Base-by-base conservation (phyloP, 257 asterid species). In the Primulina tabacum region DNA sequence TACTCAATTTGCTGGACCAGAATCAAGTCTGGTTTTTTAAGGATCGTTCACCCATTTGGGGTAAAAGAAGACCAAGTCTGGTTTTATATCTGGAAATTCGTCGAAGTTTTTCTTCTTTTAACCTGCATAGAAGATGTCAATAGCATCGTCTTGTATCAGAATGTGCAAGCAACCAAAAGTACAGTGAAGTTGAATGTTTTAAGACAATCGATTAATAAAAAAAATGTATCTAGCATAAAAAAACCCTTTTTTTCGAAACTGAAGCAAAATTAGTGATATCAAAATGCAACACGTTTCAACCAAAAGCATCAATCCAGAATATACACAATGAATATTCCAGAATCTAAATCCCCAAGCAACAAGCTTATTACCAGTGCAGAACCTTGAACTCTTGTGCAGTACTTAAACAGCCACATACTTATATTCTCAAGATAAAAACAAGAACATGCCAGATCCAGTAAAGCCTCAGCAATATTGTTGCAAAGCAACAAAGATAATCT, bases 1-100 rank as follows among this genome's bases (percentile, higher is more conserved):
- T 62, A 65, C 38, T 89, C 82, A 87, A 78, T 80, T 84, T 67
- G 88, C 78, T 24, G 86, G 69, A 34, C 79, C 77, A 11, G 85
- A 60, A 62, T 86, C 96, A 63, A n/a, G n/a, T n/a, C n/a, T n/a
- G n/a, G n/a, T 80, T 83, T 77, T 85, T 89, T 59, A 83, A 57
- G 35, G 83, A 88, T 73, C 87, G 96, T 72, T 92, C 98, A 50
- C 78, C 89, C 85, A 85, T 81, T 60, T 96, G 95, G 11, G 95
- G 97, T 34, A 90, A 77, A 77, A 92, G 94, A 79, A 87, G 95
- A 75, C 84, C 88, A 62, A 92, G 88, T 73, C 98, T 86, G 63
- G 85, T 80, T 76, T 88, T 92, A 84, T 88, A 90, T 82, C 96
- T 82, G 32, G 88, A 77, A 69, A 92, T 92, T 65, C 98, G 79